Conservation (phyloP, 345 rosid genomes). For the Eucalyptus pauciflora region DNA sequence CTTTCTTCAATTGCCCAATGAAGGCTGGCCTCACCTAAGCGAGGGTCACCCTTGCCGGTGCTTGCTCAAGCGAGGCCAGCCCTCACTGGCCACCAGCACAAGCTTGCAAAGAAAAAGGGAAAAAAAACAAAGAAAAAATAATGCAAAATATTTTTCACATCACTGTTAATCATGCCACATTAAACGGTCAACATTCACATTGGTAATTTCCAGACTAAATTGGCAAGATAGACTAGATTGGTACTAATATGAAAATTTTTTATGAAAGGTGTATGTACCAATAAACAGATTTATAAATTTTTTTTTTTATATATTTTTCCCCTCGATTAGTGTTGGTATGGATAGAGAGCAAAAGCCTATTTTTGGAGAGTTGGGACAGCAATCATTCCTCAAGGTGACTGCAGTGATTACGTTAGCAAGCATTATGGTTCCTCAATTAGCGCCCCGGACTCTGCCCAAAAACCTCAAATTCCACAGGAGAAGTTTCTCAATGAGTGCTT, state of each 20-base stretch:
- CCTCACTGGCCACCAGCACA: fast-evolving
- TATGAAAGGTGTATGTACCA: no score
- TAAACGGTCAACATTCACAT: fast-evolving
- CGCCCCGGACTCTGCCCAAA: not conserved
- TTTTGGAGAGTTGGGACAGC: not conserved
- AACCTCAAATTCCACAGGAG: not conserved
- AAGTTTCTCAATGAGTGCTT: not conserved
- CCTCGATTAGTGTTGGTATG: not conserved
- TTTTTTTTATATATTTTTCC: not conserved
- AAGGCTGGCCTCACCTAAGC: not conserved
- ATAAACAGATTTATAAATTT: no score
- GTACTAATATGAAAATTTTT: no score
- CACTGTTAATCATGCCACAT: fast-evolving
- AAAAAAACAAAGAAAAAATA: no score
- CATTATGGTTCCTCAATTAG: not conserved
- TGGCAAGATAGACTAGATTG: not conserved
- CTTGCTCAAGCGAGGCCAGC: not conserved
- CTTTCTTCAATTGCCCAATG: not conserved
- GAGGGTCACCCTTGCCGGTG: fast-evolving
- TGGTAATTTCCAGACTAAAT: fast-evolving
- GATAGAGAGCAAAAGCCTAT: not conserved
- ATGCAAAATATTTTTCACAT: no score
- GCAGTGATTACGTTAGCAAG: not conserved
- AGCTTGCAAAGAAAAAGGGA: not conserved
- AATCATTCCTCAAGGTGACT: not conserved